Conservation (phyloP, 495 filamentous ascomycete species). For the Aspergillus sclerotiicarbonarius region DNA sequence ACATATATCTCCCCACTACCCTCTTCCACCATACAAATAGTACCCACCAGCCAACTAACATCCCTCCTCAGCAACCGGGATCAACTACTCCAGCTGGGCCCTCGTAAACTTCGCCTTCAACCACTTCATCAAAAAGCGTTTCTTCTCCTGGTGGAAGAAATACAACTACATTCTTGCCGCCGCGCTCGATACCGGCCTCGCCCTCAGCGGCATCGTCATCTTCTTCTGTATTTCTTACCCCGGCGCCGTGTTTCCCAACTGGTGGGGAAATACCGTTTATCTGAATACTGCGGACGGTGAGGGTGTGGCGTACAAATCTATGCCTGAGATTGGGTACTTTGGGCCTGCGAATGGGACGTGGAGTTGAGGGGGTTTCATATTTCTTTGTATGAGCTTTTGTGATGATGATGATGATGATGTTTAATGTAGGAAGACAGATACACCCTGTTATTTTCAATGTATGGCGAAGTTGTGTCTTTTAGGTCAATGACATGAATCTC, state of each 20-base stretch:
- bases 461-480: not conserved
- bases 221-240: slow-evolving; percentile 33
- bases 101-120: slow-evolving; percentile 48
- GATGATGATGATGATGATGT: not conserved
- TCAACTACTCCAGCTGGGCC: slow-evolving; percentile 50
- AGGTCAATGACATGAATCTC: no score
- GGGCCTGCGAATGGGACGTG: slow-evolving; percentile 45
- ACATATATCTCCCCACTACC: not conserved
- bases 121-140: slow-evolving; percentile 35
- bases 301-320: slow-evolving; percentile 38
- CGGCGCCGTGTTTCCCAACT: slow-evolving; percentile 35
- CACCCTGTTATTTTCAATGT: not conserved
- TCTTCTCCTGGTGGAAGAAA: slow-evolving; percentile 35
- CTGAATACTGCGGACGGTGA: slow-evolving; percentile 45
- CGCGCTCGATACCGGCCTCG: slow-evolving; percentile 7
- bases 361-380: slow-evolving; percentile 15
- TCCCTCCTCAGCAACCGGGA: slow-evolving; percentile 40
- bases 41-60: not conserved
- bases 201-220: slow-evolving; percentile 14
- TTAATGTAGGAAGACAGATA: not conserved
- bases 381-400: not conserved
- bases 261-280: slow-evolving; percentile 46
- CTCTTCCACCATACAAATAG: not conserved
- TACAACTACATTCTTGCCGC: slow-evolving; percentile 12
- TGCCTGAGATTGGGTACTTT: slow-evolving; percentile 45